Evolutionary conservation across 441 rosid genomes (phyloP), one percentile per base, ranked within the genome.

Genomic region (Gossypium davidsonii): DNA sequence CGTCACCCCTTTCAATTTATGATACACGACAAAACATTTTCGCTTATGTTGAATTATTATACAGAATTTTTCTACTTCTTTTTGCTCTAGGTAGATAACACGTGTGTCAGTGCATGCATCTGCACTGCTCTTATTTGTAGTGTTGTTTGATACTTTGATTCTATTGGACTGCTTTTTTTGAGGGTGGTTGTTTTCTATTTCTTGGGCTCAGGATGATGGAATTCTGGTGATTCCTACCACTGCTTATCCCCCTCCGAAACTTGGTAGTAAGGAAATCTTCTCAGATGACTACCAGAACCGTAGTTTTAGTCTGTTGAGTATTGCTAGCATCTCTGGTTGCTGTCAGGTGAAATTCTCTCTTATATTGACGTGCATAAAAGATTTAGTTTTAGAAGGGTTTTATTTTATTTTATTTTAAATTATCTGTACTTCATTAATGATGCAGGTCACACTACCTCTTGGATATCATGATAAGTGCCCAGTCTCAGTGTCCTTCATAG

Each of bases 261-360:
- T 90, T 72, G 91, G 95, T 52, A 87, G 81, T 61, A 95, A 86
- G 79, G 99, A 95, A 80, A 82, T 90, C 77, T 72, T 56, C 5
- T 86, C 91, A 3, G 95, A 89, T 72, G 91, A 93, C 74, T 93
- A 89, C 83, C 89, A 84, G 78, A 85, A 65, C 73, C 72, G 80
- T 61, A 78, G 79, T 74, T 83, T 74, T 68, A 83, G 93, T 81
- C 87, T 95, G 63, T 81, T 88, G 79, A 89, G 98, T 84, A 83
- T 95, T 74, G 94, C 99, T 72, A 93, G 97, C 78, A 73, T 95
- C 56, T 95, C 98, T 1, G 99, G 98, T 66, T 95, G 97, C 83
- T 95, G 99, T 81, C 98, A 95, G 98, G 99, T 94, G 70, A 58
- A 53, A 20, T 21, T 60, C 76, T 75, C 66, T 53, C 77, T 80